These are phyloP conservation scores for Sporothrix globosa DNA, from an alignment of 2,329 filamentous ascomycete genomes.

Conservation along the genomic window DNA sequence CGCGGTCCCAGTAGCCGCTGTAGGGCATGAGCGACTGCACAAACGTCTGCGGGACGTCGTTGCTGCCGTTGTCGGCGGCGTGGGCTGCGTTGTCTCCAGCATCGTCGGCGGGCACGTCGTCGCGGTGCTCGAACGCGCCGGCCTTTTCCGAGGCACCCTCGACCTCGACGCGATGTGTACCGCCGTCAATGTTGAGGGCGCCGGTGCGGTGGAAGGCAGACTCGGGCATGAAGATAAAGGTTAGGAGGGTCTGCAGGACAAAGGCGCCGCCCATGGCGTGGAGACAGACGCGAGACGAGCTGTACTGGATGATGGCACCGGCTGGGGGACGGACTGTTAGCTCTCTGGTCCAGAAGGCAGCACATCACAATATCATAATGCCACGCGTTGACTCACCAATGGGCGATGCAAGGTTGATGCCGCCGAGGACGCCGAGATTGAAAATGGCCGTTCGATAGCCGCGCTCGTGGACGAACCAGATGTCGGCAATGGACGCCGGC, in stretches of 20 bases:
- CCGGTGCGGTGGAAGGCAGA: conserved; percentile 44
- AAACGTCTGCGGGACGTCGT: conserved; percentile 39
- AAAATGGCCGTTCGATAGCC: conserved; percentile 48
- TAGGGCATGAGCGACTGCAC: conserved; percentile 43
- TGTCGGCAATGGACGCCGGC: conserved; percentile 47
- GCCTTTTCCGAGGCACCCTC: conserved; percentile 27
- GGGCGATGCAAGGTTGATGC: conserved; percentile 48
- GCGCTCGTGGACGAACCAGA: conserved; percentile 51
- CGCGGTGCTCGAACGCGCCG: conserved; percentile 30
- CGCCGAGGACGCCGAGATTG: conserved; percentile 48
- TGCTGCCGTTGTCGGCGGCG: neutral
- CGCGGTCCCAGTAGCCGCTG: conserved; percentile 46
- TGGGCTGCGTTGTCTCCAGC: conserved; percentile 11
- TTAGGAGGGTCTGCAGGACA: conserved; percentile 44
- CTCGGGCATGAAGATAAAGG: conserved; percentile 50
- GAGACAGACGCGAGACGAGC: conserved; percentile 43
- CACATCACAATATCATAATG: too few species aligned
- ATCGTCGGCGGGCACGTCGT: neutral
- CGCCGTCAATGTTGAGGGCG: conserved; percentile 44
- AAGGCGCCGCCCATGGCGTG: conserved; percentile 50
- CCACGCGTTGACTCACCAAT: conserved; percentile 41
- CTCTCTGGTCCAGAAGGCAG: too few species aligned
- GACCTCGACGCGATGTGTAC: conserved; percentile 32
- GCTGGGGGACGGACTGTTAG: too few species aligned
- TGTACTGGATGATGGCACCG: conserved; percentile 46